These are phyloP conservation scores for Hebeloma cylindrosporum DNA, from an alignment of 768 basidiomycete genomes.

Conservation along the genomic window DNA sequence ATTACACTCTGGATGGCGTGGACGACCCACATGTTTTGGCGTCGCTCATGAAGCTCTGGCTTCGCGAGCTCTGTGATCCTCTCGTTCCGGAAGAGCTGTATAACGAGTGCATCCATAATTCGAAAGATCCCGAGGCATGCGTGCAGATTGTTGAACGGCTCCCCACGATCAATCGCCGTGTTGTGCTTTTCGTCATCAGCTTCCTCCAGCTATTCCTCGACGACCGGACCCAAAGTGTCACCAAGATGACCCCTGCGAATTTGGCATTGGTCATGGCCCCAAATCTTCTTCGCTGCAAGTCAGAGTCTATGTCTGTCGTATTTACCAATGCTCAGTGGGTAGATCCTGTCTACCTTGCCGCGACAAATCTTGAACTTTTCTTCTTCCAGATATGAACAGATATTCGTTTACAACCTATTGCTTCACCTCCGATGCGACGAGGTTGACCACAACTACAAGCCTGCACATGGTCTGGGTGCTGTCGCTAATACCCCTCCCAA, in stretches of 20 bases:
- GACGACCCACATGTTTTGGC: conserved; percentile 91
- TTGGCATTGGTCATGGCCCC: conserved; percentile 91
- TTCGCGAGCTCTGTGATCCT: conserved; percentile 90
- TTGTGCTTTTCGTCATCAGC: conserved; percentile 85
- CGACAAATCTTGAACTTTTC: no score
- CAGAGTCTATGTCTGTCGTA: conserved; percentile 84
- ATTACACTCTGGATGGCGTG: conserved; percentile 86
- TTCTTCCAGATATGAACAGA: conserved; percentile 72
- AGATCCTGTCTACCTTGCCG: no score
- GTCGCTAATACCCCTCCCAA: conserved; percentile 48
- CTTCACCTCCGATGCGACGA: conserved; percentile 74
- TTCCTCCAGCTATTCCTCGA: conserved; percentile 89
- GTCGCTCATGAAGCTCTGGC: conserved; percentile 89
- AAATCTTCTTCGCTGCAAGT: conserved; percentile 82
- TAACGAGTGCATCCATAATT: conserved; percentile 79
- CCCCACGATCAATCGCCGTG: conserved; percentile 84
- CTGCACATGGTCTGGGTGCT: conserved; percentile 79
- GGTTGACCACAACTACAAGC: conserved; percentile 76
- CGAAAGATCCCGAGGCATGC: conserved; percentile 67
- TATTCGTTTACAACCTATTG: conserved; percentile 83
- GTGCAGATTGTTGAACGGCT: conserved; percentile 73
- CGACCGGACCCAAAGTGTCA: conserved; percentile 65
- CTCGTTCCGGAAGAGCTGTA: conserved; percentile 89
- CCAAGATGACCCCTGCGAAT: conserved; percentile 91
- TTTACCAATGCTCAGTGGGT: conserved; percentile 91